A percentile compares a stretch with the other conserved stretches of the same genome.
Conservation (phyloP, 2,329 filamentous ascomycete species). For the Xylariaceae sp. region DNA sequence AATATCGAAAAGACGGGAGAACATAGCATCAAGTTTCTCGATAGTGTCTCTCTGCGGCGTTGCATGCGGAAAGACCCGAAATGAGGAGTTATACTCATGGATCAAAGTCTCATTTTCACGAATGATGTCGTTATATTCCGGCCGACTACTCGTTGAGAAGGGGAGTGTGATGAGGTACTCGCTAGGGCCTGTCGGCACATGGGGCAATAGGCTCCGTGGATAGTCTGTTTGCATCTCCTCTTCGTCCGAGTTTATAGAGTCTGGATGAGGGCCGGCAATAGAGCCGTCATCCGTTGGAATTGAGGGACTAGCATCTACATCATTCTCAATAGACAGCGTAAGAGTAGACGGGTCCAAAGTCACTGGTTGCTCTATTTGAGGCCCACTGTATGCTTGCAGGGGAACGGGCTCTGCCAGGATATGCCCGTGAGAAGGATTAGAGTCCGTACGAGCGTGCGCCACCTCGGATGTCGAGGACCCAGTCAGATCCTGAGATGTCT, state of each 20-base stretch:
- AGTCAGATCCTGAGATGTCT: constrained; percentile 9
- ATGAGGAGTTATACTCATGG: constrained; percentile 51
- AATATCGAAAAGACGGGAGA: constrained; percentile 57
- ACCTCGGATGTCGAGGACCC: constrained; percentile 11
- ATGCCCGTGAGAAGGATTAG: constrained; percentile 4
- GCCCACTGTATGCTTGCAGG: constrained; percentile 21
- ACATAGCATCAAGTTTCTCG: constrained; percentile 56
- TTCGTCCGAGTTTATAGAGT: constrained; percentile 15
- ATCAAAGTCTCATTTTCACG: constrained; percentile 49
- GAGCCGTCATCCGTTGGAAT: constrained; percentile 36
- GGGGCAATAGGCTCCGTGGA: constrained; percentile 34
- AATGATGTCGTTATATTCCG: constrained; percentile 58
- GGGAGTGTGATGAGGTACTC: constrained; percentile 63
- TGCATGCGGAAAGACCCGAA: constrained; percentile 47
- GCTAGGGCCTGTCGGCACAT: constrained; percentile 39
- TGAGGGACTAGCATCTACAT: constrained; percentile 37
- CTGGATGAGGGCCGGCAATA: constrained; percentile 19
- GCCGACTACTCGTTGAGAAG: constrained; percentile 58
- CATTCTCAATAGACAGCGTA: constrained; percentile 41
- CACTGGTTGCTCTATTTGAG: constrained; percentile 34
- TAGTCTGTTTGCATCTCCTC: constrained; percentile 30
- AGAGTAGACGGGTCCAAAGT: constrained; percentile 40
- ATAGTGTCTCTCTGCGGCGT: constrained; percentile 49
- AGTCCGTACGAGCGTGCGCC: neutral
- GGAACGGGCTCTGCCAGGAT: constrained; percentile 16